phyloP scores from a whole-genome alignment of 176 grass and related monocot species.

The Pontederia crassipes region DNA sequence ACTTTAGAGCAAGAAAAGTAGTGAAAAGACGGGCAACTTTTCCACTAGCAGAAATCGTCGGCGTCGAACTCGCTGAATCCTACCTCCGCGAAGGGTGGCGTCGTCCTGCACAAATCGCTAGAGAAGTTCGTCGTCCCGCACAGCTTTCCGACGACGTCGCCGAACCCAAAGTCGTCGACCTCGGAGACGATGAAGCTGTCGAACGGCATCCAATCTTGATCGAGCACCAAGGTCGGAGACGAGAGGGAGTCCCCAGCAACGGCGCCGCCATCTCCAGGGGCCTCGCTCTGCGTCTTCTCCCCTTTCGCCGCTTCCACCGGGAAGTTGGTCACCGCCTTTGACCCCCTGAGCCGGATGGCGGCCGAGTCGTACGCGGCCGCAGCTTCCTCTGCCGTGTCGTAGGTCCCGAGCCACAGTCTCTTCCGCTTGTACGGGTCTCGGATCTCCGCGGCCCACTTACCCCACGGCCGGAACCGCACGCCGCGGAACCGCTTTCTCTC shows the following conservation, averaged over 20 bases:
- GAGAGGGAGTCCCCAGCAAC: background rate
- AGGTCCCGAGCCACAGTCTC: constrained; percentile 80
- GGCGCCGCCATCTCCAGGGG: background rate
- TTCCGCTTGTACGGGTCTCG: constrained; percentile 33
- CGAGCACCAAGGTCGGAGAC: constrained; percentile 11
- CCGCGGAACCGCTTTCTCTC: constrained; percentile 26
- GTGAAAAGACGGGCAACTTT: background rate
- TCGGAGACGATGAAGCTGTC: background rate
- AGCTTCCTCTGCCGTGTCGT: constrained; percentile 80
- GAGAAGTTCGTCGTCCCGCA: no score
- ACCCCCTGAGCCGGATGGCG: constrained; percentile 44
- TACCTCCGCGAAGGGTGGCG: background rate
- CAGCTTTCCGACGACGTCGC: no score
- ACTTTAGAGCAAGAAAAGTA: background rate
- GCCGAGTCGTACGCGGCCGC: constrained; percentile 57
- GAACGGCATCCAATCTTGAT: background rate
- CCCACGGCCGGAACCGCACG: constrained; percentile 44
- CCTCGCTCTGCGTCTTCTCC: background rate
- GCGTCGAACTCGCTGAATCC: background rate
- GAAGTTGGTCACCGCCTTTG: constrained; percentile 41
- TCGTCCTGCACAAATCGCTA: background rate
- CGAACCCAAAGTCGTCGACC: no score
- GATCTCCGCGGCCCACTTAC: constrained; percentile 31
- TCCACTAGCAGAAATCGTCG: background rate
- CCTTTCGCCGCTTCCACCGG: background rate